Base-by-base conservation (phyloP, 2,329 filamentous ascomycete genomes). In the Sclerotinia spermophila region DNA sequence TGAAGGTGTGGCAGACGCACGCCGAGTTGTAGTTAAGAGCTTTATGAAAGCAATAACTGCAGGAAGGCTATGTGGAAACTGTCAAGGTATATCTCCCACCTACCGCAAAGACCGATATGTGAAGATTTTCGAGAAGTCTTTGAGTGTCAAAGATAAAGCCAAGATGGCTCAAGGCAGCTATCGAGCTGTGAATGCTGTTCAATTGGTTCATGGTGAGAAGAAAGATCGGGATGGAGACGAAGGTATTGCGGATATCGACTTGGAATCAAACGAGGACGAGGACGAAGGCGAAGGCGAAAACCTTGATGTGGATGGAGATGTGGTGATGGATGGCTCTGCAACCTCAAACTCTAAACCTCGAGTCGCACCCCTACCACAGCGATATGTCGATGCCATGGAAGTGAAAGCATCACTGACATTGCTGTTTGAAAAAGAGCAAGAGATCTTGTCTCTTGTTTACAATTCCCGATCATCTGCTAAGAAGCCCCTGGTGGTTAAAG, bases 71-170 rank as follows among this genome's bases (percentile, higher is more conserved):
- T 99, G 96, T 81, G 84, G 83, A 60, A 85, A 82, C 69, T 90
- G 87, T 75, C 82, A 83, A 65, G 92, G 91, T 40, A 88, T 96
- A 72, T 94, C 92, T 21, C 94, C 94, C 17, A 84, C 85, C 2
- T 98, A 93, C 81, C 90, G 95, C 76, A 97, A 97, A 80, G 95
- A 99, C 77, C 87, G 91, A 58, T 96, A 89, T 77, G 91, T 94
- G 78, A 99, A 98, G 81, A 94, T 99, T 68, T 99, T 98, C 81
- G 90, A 95, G 79, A 96, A 92, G 78, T 84, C 91, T 2, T 82
- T 97, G 70, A 87, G 86, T 61, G 81, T 86, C 61, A 97, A 96
- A 80, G 89, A 96, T 48, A 89, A 89, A 79, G 86, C 89, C 56
- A 89, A 90, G 73, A 97, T 97, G 91, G 86, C 89, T 4, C 88